These are phyloP conservation scores for Volvox carteri DNA, from an alignment of 163 green algal species.

Conservation along the genomic window DNA sequence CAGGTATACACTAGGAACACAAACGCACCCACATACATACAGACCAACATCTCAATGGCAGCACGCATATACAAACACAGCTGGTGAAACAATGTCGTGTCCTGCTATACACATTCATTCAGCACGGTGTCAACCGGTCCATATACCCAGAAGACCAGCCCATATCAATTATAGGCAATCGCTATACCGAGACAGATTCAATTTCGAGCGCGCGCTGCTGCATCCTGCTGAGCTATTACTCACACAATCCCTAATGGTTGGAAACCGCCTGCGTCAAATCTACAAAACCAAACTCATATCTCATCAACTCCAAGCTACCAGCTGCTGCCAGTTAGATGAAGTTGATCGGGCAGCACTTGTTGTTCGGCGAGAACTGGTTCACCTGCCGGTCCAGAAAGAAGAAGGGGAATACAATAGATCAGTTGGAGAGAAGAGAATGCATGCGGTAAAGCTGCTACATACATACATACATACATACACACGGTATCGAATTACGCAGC, in stretches of 20 bases:
- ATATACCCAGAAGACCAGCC: not conserved
- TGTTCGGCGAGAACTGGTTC: constrained; percentile 5
- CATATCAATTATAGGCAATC: constrained; percentile 2
- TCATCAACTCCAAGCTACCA: not conserved
- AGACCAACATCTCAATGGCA: not conserved
- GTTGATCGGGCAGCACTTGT: constrained; percentile 20
- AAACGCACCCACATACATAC: not conserved
- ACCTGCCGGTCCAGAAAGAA: not conserved
- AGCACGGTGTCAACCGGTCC: not conserved
- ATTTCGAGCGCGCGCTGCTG: not conserved
- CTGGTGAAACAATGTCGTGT: constrained; percentile 3
- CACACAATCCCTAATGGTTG: not conserved
- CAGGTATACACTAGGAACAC: not conserved
- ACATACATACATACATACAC: no score
- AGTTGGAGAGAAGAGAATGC: no score
- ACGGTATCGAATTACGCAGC: not conserved
- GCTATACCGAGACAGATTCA: not conserved
- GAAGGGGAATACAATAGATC: no score
- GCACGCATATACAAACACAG: not conserved
- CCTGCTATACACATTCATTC: not conserved
- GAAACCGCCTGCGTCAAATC: not conserved
- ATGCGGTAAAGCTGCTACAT: no score
- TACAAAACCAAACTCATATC: not conserved
- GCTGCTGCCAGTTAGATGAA: not conserved
- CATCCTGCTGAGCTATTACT: constrained; percentile 10